phyloP scores from a whole-genome alignment of 2,329 filamentous ascomycete genomes.

The Colletotrichum tanaceti region DNA sequence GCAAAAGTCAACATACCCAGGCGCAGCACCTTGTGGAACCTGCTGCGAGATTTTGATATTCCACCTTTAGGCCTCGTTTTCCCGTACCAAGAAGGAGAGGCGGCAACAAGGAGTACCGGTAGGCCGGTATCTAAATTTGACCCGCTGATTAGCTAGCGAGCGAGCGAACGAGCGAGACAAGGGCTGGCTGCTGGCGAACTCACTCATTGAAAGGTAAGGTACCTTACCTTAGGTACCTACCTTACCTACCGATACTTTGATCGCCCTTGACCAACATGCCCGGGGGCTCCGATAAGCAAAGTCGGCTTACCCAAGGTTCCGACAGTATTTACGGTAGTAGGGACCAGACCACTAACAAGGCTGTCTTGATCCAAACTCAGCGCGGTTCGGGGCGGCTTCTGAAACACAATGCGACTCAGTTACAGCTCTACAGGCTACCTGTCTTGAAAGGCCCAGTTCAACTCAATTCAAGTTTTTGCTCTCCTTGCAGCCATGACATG shows the following conservation, averaged over 20 bases:
- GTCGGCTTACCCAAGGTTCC: too few relatives aligned
- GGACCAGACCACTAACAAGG: neutral
- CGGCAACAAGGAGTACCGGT: too few relatives aligned
- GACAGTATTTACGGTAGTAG: too few relatives aligned
- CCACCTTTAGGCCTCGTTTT: neutral
- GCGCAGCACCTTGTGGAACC: constrained; percentile 18
- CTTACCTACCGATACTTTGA: neutral
- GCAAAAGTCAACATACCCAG: constrained; percentile 55
- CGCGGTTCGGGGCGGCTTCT: constrained; percentile 26
- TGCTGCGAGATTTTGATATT: neutral
- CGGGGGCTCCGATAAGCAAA: too few relatives aligned
- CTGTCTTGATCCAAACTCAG: neutral
- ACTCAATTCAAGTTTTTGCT: neutral
- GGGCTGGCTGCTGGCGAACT: neutral
- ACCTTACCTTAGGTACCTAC: too few relatives aligned
- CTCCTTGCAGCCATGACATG: constrained; percentile 1
- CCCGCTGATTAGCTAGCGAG: too few relatives aligned
- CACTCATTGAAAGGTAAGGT: neutral
- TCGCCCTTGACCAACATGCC: too few relatives aligned
- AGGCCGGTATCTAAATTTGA: too few relatives aligned
- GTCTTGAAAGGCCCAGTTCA: neutral
- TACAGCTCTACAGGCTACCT: too few relatives aligned
- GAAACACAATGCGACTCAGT: constrained; percentile 15
- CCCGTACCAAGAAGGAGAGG: too few relatives aligned
- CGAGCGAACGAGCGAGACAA: too few relatives aligned